Conservation (phyloP, 2,329 filamentous ascomycete genomes). For the Colletotrichum brevisporum region DNA sequence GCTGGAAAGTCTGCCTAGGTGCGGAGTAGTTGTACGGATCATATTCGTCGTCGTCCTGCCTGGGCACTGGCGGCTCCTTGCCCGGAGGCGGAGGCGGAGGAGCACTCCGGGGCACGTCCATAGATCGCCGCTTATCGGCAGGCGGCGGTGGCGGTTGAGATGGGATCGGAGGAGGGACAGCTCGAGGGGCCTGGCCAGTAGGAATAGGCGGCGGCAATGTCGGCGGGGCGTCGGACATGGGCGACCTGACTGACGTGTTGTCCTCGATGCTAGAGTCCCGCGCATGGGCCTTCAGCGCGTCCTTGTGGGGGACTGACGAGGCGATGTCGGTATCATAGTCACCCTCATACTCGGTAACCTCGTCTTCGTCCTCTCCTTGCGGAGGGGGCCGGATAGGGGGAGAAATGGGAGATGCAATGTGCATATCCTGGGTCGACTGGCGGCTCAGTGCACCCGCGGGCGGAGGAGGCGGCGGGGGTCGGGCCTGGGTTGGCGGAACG, state of each 20-base stretch:
- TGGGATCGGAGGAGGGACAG: conserved; percentile 76
- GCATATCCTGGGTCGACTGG: conserved; percentile 71
- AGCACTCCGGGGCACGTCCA: conserved; percentile 78
- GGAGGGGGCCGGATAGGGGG: conserved; percentile 59
- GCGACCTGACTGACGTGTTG: conserved; percentile 72
- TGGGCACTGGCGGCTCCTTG: conserved; percentile 54
- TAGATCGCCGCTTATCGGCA: conserved; percentile 71
- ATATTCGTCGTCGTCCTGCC: conserved; percentile 74
- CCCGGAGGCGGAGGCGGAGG: conserved; percentile 76
- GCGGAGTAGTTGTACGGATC: conserved; percentile 74
- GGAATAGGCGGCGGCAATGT: conserved; percentile 70
- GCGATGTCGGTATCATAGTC: conserved; percentile 99
- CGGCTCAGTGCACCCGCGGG: conserved; percentile 66
- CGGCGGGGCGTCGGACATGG: conserved; percentile 60
- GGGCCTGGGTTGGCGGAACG: conserved; percentile 64
- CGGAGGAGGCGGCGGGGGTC: conserved; percentile 79
- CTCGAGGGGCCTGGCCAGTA: conserved; percentile 67
- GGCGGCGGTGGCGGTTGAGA: conserved; percentile 70
- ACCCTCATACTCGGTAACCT: conserved; percentile 94
- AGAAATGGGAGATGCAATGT: conserved; percentile 57
- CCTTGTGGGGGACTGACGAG: conserved; percentile 93
- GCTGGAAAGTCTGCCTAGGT: conserved; percentile 49
- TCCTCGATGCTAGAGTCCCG: conserved; percentile 84
- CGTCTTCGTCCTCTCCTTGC: conserved; percentile 78
- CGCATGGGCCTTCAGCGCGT: conserved; percentile 87